phyloP scores from a whole-genome alignment of 1,284 basidiomycete genomes.

The Melanopsichium pennsylvanicum region DNA sequence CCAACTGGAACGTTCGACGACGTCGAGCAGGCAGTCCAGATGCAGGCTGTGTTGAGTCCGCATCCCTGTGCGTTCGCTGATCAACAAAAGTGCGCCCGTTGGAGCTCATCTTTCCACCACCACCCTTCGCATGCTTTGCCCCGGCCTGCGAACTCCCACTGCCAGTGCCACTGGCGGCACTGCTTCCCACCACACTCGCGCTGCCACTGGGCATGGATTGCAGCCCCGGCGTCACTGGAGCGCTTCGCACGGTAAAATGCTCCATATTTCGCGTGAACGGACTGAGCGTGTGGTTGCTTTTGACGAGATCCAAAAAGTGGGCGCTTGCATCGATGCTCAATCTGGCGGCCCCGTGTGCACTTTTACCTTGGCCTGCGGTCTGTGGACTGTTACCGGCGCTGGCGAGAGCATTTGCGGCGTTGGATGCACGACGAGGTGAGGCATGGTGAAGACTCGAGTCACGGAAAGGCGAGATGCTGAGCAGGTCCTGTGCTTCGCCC shows the following conservation, averaged over 20 bases:
- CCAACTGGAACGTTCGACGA: conserved; percentile 39
- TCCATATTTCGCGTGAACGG: conserved; percentile 59
- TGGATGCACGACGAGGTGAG: conserved; percentile 16
- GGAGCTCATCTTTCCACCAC: background rate
- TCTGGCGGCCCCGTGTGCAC: conserved; percentile 8
- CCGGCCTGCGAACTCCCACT: conserved; percentile 37
- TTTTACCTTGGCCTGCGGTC: conserved; percentile 3
- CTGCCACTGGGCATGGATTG: conserved; percentile 23
- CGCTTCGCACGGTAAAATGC: conserved; percentile 58
- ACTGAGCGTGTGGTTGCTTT: conserved; percentile 59
- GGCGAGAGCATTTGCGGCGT: conserved; percentile 10
- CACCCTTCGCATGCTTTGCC: conserved; percentile 4
- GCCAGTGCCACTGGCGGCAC: conserved; percentile 39
- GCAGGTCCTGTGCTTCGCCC: conserved; percentile 25
- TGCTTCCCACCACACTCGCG: conserved; percentile 37
- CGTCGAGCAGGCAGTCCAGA: conserved; percentile 27
- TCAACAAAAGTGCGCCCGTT: background rate
- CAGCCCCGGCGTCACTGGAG: conserved; percentile 54
- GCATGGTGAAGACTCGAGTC: conserved; percentile 33
- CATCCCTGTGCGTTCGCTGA: conserved; percentile 3
- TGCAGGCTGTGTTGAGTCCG: background rate
- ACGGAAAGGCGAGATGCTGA: conserved; percentile 39
- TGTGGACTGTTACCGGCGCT: conserved; percentile 38
- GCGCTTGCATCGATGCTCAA: conserved; percentile 50
- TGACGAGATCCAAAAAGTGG: conserved; percentile 58